These are phyloP conservation scores for Paraurostyla sp. DNA, from an alignment of 73 alveolate genomes.

Conservation along the genomic window DNA sequence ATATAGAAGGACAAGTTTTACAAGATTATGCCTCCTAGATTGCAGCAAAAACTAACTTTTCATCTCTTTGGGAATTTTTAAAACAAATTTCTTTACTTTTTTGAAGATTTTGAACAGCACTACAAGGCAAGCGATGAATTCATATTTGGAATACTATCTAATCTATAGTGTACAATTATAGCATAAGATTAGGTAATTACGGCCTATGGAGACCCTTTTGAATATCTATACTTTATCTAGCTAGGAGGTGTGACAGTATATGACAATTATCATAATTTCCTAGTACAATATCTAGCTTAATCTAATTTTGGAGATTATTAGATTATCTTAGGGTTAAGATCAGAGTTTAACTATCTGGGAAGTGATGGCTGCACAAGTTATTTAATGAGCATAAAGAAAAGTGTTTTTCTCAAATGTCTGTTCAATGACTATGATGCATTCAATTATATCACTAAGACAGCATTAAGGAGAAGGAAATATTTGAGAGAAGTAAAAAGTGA, in stretches of 20 bases:
- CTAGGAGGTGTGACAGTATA: slow-evolving; percentile 10
- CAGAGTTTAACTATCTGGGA: slow-evolving; percentile 29
- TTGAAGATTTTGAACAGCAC: slow-evolving; percentile 43
- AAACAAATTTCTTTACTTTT: slow-evolving; percentile 22
- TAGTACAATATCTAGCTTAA: background rate
- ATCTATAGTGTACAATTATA: slow-evolving; percentile 27
- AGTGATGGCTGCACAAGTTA: background rate
- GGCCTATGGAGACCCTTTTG: background rate
- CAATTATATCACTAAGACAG: slow-evolving; percentile 34
- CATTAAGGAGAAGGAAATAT: slow-evolving; percentile 35
- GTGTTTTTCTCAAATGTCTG: background rate
- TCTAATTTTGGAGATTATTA: slow-evolving; percentile 39
- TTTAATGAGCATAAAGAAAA: background rate
- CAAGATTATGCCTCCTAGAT: background rate
- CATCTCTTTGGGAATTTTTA: slow-evolving; percentile 26
- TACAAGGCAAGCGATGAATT: slow-evolving; percentile 38
- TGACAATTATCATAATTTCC: background rate
- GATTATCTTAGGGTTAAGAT: slow-evolving; percentile 36
- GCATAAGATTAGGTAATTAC: background rate
- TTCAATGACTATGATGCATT: slow-evolving; percentile 50
- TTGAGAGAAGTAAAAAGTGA: background rate
- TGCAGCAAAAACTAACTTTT: background rate
- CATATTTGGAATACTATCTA: background rate
- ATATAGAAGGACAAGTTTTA: slow-evolving; percentile 41
- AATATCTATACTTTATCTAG: background rate